Evolutionary conservation across 139 green algal species (phyloP), one percentile per base, ranked within the genome.

Genomic region (Closterium sp.): DNA sequence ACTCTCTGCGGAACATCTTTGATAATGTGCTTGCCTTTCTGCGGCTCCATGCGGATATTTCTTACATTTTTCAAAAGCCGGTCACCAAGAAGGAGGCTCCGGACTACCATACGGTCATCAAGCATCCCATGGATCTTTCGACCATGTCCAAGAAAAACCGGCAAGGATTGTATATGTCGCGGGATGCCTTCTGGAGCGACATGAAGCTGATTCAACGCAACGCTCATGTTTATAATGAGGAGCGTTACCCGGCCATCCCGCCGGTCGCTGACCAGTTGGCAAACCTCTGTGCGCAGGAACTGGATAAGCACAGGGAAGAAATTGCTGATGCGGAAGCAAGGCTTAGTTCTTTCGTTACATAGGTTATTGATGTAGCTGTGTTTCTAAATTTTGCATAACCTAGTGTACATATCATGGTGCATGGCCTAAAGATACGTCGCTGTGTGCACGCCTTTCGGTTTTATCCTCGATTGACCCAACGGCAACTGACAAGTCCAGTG

Each of bases 121-220:
- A 96, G 79, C 85, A 96, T 28, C 96, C 96, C 73, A 98, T 98
- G 96, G 97, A 98, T 93, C 95, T 98, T 42, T 94, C 87, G 3
- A 97, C 95, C 10, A 97, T 98, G 89, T 92, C 92, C 7, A 62
- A 92, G 88, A 96, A 97, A 91, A 87, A 97, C 42, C 27, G 85
- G n/a, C 24, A 30, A 30, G 84, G 85, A 22, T 21, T 90, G 27
- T 92, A 92, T 32, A 17, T n/a, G 31, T 34, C 32, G 28, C 17
- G 70, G 30, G 70, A 92, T n/a, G 11, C 86, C 30, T 92, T 92
- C n/a, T 28, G n/a, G 70, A 86, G 19, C 34, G 89, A 92, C 38
- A 38, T 92, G 30, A 29, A 84, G 31, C 89, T 32, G 9, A 92
- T 92, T 31, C n/a, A 24, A 22, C 6, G 22, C 1, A 92, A 92